phyloP scores from a whole-genome alignment of 2,329 filamentous ascomycete genomes.

The Zasmidium cellare region DNA sequence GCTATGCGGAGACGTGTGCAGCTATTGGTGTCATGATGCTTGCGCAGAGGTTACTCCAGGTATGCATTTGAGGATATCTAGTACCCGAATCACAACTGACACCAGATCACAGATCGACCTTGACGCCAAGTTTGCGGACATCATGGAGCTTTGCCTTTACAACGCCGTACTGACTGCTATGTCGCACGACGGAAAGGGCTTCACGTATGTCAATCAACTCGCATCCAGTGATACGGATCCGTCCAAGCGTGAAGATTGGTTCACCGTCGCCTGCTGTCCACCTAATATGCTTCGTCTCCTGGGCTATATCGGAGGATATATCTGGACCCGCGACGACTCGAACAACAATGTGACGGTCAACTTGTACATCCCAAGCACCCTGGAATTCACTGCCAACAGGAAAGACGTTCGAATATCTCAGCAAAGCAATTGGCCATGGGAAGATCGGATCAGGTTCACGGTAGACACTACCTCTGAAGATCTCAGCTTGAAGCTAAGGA shows the following conservation, averaged over 20 bases:
- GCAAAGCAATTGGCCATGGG: constrained; percentile 59
- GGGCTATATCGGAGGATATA: constrained; percentile 58
- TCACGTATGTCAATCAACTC: constrained; percentile 64
- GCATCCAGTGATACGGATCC: constrained; percentile 54
- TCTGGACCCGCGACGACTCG: constrained; percentile 46
- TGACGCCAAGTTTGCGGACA: constrained; percentile 55
- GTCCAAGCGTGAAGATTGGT: constrained; percentile 58
- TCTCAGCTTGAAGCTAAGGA: constrained; percentile 51
- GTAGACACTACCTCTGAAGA: constrained; percentile 35
- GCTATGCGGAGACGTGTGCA: constrained; percentile 63
- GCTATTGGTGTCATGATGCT: constrained; percentile 63
- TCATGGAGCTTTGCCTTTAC: constrained; percentile 63
- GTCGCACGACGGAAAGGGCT: constrained; percentile 56
- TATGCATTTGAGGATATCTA: constrained; percentile 19
- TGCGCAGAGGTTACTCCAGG: constrained; percentile 56
- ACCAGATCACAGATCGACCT: constrained; percentile 44
- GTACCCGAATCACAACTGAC: neutral
- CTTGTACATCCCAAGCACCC: constrained; percentile 54
- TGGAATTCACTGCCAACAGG: constrained; percentile 41
- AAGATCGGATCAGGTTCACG: constrained; percentile 52
- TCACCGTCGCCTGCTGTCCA: constrained; percentile 61
- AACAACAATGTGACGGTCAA: constrained; percentile 52
- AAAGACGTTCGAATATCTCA: constrained; percentile 48
- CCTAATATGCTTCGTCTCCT: constrained; percentile 60
- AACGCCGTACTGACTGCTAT: constrained; percentile 62